Base-by-base conservation (phyloP, 768 basidiomycete genomes). In the Calocybe indica region DNA sequence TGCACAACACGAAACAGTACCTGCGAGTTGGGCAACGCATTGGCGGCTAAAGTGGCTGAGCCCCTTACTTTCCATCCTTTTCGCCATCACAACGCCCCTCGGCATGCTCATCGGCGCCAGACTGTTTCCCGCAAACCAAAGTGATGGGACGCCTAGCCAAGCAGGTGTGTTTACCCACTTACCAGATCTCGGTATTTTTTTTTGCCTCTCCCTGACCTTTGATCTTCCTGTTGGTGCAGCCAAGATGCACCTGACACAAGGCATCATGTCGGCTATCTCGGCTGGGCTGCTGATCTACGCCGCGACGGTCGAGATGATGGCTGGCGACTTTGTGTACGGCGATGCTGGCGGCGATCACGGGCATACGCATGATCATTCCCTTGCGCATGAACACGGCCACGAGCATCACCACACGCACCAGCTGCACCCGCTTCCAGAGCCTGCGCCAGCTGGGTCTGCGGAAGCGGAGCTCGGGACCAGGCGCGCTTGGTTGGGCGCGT, bases 241-340 rank as follows among this genome's bases (percentile, higher is more conserved):
- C 7, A 67, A 69, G n/a, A 67, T 83, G 61, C 64, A 70, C 34
- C 70, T 85, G 11, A 72, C 73, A 1, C 82, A 86, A 59, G 88
- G 88, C 14, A 58, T 90, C 38, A 82, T 90, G 83, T 83, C 81
- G 6, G 86, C 85, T n/a, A 71, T 89, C 31, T 88, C 85, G 0
- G 85, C 88, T 0, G 88, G 88, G 3, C 82, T 91, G 83, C 75
- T 92, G 42, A 88, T 84, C 39, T 91, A 90, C 56, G 88, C 84
- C 0, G 79, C 84, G 8, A 86, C 82, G 7, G 87, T 91, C 6
- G 89, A 91, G 72, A 91, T 92, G 85, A 77, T 92, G 44, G 88
- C 86, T 0, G 88, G 79, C 2, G 88, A 92, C 62, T 90, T 91
- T 54, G 85, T 91, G 37, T 84, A 85, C 65, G 85, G 88, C 35